Percentiles rank a stretch among this genome's conserved stretches.
Evolutionary conservation across 2,329 filamentous ascomycete species (phyloP).

Genomic region (Trichothecium roseum): DNA sequence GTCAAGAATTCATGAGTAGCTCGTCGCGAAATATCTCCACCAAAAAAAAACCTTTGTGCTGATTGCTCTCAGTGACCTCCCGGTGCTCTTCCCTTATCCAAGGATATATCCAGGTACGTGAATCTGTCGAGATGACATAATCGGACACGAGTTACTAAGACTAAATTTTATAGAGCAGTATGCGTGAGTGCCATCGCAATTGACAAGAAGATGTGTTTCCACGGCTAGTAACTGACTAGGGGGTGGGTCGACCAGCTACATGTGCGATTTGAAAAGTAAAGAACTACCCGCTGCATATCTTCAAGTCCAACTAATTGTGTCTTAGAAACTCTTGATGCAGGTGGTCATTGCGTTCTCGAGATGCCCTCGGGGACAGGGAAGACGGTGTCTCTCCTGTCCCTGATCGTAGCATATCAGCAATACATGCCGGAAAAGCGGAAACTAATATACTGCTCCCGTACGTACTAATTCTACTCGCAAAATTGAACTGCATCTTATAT

Average conservation of each 20-base stretch:
- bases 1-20: slow-evolving; percentile 5
- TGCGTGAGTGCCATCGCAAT: slow-evolving; percentile 27
- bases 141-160: slow-evolving; percentile 7
- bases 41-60: no score
- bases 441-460: slow-evolving; percentile 94
- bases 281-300: not conserved
- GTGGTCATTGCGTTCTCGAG: slow-evolving; percentile 91
- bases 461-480: slow-evolving; percentile 1
- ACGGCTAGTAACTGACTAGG: slow-evolving; percentile 2
- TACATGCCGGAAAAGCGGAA: slow-evolving; percentile 89
- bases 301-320: slow-evolving; percentile 4
- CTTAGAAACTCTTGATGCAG: slow-evolving; percentile 72
- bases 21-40: not conserved
- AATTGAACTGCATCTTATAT: not conserved
- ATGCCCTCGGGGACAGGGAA: slow-evolving; percentile 99
- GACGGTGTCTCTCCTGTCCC: slow-evolving; percentile 85
- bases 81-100: slow-evolving; percentile 48
- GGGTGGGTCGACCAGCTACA: slow-evolving; percentile 29
- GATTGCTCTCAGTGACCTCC: slow-evolving; percentile 33
- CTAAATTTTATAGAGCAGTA: slow-evolving; percentile 35
- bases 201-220: not conserved
- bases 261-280: slow-evolving; percentile 47
- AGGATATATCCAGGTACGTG: slow-evolving; percentile 45
- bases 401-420: slow-evolving; percentile 95
- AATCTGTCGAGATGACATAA: not conserved